These are phyloP conservation scores for Colletotrichum sp. DNA, from an alignment of 2,329 filamentous ascomycete species.

Conservation along the genomic window DNA sequence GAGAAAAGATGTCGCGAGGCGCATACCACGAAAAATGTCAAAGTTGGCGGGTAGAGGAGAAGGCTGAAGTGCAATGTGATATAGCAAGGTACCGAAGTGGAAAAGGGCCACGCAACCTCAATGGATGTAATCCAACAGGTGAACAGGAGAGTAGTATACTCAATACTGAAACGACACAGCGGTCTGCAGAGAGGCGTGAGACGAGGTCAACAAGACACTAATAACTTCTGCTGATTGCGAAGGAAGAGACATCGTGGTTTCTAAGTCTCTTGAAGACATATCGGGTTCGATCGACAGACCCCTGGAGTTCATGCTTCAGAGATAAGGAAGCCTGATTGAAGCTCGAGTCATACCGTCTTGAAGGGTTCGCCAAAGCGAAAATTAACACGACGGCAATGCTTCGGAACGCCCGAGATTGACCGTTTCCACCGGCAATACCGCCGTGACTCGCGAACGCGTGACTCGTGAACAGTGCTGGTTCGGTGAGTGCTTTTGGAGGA, in stretches of 20 bases:
- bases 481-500: background rate
- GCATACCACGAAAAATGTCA: background rate
- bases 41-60: background rate
- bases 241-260: background rate
- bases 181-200: no score
- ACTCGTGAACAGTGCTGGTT: background rate
- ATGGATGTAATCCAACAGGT: no score
- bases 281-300: background rate
- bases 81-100: no score
- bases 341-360: background rate
- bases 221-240: no score
- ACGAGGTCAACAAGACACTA: no score
- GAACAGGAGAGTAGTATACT: no score
- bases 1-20: background rate
- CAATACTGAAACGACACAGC: no score
- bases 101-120: no score
- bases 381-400: background rate
- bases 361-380: background rate
- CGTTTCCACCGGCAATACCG: background rate
- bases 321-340: background rate
- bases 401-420: background rate
- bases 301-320: background rate
- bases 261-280: background rate
- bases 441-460: background rate
- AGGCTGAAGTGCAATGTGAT: no score